Evolutionary conservation across 345 rosid genomes (phyloP).

Genomic region (Bruguiera parviflora): DNA sequence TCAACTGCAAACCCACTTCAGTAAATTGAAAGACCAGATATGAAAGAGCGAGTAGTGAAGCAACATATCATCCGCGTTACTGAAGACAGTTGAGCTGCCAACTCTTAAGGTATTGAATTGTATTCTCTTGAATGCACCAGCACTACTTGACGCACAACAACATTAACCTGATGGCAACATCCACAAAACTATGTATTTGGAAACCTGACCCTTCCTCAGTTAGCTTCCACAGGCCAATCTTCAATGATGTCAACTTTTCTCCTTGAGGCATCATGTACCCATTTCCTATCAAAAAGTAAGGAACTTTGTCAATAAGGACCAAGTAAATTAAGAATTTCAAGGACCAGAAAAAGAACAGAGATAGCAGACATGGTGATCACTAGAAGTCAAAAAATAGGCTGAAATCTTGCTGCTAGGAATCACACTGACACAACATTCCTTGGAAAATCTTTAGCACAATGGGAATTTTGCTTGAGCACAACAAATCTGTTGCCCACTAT

Average conservation of each 20-base stretch:
- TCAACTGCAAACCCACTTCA: slow-evolving; percentile 9
- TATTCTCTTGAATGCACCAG: slow-evolving; percentile 20
- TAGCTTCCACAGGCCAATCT: slow-evolving; percentile 14
- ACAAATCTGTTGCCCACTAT: no score
- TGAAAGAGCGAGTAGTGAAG: neutral
- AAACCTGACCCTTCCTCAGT: slow-evolving; percentile 24
- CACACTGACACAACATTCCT: neutral
- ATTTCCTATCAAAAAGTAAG: slow-evolving; percentile 22
- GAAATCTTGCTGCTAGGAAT: neutral
- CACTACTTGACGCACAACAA: slow-evolving; percentile 25
- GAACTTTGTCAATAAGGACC: no score
- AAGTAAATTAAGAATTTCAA: no score
- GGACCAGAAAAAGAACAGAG: no score
- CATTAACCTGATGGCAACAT: slow-evolving; percentile 24
- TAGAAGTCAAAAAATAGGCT: no score
- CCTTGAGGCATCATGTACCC: slow-evolving; percentile 25
- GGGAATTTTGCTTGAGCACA: no score
- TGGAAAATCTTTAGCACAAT: no score
- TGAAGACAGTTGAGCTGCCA: slow-evolving; percentile 14
- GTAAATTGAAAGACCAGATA: slow-evolving; percentile 10
- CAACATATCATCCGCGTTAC: slow-evolving; percentile 19
- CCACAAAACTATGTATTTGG: slow-evolving; percentile 11
- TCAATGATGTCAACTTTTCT: slow-evolving; percentile 3
- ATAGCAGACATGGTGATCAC: no score
- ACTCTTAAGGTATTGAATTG: slow-evolving; percentile 24